phyloP scores from a whole-genome alignment of 805 yeast genomes.

The Candida sakaeoensis region DNA sequence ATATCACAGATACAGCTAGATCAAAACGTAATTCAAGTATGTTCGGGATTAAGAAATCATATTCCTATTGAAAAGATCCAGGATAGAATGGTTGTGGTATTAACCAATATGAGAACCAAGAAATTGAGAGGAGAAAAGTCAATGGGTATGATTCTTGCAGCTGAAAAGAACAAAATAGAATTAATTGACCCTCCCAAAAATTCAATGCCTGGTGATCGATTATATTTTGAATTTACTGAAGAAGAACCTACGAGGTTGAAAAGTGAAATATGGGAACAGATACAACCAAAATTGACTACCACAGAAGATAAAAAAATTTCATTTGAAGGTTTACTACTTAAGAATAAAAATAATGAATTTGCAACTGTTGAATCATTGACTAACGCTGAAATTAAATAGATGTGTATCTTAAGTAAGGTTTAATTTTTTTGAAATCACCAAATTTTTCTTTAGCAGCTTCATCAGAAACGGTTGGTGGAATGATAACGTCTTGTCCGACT shows the following conservation, averaged over 20 bases:
- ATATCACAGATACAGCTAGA: slow-evolving; percentile 47
- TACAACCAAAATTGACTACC: slow-evolving; percentile 27
- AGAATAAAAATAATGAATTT: slow-evolving; percentile 4
- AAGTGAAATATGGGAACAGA: slow-evolving; percentile 30
- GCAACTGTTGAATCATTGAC: slow-evolving; percentile 8
- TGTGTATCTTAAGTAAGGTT: slow-evolving; percentile 63
- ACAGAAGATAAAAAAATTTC: slow-evolving; percentile 27
- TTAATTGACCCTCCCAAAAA: slow-evolving; percentile 44
- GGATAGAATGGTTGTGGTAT: slow-evolving; percentile 45
- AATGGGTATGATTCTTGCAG: slow-evolving; percentile 68
- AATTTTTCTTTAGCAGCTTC: slow-evolving; percentile 56
- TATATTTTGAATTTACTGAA: slow-evolving; percentile 29
- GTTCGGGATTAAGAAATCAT: slow-evolving; percentile 55
- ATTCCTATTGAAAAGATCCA: slow-evolving; percentile 38
- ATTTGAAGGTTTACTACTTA: slow-evolving; percentile 19
- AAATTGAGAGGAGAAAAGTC: slow-evolving; percentile 61
- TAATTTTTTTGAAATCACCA: slow-evolving; percentile 58
- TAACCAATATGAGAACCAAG: slow-evolving; percentile 56
- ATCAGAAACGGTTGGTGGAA: slow-evolving; percentile 61
- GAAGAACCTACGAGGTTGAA: slow-evolving; percentile 25
- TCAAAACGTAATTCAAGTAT: slow-evolving; percentile 38
- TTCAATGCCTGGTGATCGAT: slow-evolving; percentile 34
- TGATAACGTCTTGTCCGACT: slow-evolving; percentile 69
- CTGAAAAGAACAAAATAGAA: slow-evolving; percentile 40
- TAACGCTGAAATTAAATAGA: slow-evolving; percentile 12